Conservation (phyloP, 2,329 filamentous ascomycete genomes). For the Fusarium vanettenii region DNA sequence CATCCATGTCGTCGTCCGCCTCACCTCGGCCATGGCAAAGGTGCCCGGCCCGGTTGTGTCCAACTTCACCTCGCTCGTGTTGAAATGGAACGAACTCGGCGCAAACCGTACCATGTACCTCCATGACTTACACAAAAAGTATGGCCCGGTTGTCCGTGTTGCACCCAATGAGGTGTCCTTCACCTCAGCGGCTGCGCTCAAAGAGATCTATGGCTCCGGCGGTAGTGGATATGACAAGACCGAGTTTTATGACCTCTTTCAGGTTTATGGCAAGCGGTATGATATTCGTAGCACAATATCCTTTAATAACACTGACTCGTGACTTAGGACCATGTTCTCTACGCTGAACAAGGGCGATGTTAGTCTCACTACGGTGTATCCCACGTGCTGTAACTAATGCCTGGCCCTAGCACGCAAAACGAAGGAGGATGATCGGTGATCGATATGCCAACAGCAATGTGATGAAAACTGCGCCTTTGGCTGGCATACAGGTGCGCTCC, state of each 20-base stretch:
- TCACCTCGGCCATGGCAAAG: slow-evolving; percentile 49
- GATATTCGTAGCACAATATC: slow-evolving; percentile 26
- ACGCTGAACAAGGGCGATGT: slow-evolving; percentile 66
- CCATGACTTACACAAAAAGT: slow-evolving; percentile 64
- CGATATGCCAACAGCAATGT: slow-evolving; percentile 77
- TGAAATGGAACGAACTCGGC: slow-evolving; percentile 68
- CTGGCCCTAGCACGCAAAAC: slow-evolving; percentile 65
- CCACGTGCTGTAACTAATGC: neutral
- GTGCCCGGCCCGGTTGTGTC: slow-evolving; percentile 63
- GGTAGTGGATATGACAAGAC: slow-evolving; percentile 75
- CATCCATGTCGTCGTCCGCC: slow-evolving; percentile 41
- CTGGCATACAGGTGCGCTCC: slow-evolving; percentile 69
- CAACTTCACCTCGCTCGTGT: slow-evolving; percentile 60
- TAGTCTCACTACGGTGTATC: slow-evolving; percentile 35
- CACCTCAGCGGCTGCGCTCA: slow-evolving; percentile 65
- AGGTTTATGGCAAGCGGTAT: slow-evolving; percentile 66
- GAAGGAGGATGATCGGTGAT: slow-evolving; percentile 73
- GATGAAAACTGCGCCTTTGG: slow-evolving; percentile 64
- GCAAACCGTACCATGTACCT: slow-evolving; percentile 65
- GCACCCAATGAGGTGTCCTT: slow-evolving; percentile 70
- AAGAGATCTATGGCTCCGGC: slow-evolving; percentile 71
- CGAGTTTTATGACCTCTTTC: slow-evolving; percentile 72
- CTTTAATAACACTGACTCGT: slow-evolving; percentile 3
- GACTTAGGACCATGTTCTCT: slow-evolving; percentile 68
- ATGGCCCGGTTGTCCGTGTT: slow-evolving; percentile 69